A percentile compares a stretch with the other conserved stretches of the same genome.
Conservation (phyloP, 2,329 filamentous ascomycete species). For the Alternaria infectoria region DNA sequence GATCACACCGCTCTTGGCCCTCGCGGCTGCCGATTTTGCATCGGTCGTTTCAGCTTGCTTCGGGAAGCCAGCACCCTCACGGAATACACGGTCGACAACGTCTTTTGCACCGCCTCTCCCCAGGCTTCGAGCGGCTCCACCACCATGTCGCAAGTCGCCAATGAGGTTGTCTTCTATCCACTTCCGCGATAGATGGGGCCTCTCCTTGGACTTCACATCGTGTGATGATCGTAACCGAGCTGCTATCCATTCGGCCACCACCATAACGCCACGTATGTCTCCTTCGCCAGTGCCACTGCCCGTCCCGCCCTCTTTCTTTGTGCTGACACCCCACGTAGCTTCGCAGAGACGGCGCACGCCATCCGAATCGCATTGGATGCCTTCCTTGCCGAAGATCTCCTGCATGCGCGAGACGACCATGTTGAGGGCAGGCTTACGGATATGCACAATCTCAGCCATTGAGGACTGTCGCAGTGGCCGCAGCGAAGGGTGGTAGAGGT, state of each 20-base stretch:
- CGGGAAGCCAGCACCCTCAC: slow-evolving; percentile 78
- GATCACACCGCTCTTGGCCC: slow-evolving; percentile 54
- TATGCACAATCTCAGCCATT: slow-evolving; percentile 88
- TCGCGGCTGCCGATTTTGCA: slow-evolving; percentile 61
- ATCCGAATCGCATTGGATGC: slow-evolving; percentile 85
- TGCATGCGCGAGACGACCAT: slow-evolving; percentile 84
- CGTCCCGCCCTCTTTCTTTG: slow-evolving; percentile 68
- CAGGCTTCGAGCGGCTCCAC: slow-evolving; percentile 72
- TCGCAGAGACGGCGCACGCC: slow-evolving; percentile 86
- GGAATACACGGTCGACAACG: slow-evolving; percentile 78
- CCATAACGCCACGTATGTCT: slow-evolving; percentile 82
- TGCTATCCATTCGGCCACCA: slow-evolving; percentile 86
- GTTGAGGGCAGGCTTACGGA: slow-evolving; percentile 86
- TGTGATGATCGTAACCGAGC: slow-evolving; percentile 64
- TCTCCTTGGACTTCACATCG: slow-evolving; percentile 44
- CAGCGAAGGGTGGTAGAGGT: slow-evolving; percentile 90
- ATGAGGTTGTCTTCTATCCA: slow-evolving; percentile 79
- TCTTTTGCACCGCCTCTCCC: slow-evolving; percentile 76
- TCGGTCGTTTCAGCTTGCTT: slow-evolving; percentile 59
- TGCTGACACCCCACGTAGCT: slow-evolving; percentile 79
- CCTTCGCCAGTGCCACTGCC: slow-evolving; percentile 70
- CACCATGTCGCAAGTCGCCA: slow-evolving; percentile 71
- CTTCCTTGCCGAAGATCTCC: slow-evolving; percentile 84
- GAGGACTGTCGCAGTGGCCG: slow-evolving; percentile 82
- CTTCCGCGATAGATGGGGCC: slow-evolving; percentile 67